A percentile compares a stretch with the other conserved stretches of the same genome.
Evolutionary conservation across 179 eudicot species (phyloP).

Genomic region (Beta lomatogona): DNA sequence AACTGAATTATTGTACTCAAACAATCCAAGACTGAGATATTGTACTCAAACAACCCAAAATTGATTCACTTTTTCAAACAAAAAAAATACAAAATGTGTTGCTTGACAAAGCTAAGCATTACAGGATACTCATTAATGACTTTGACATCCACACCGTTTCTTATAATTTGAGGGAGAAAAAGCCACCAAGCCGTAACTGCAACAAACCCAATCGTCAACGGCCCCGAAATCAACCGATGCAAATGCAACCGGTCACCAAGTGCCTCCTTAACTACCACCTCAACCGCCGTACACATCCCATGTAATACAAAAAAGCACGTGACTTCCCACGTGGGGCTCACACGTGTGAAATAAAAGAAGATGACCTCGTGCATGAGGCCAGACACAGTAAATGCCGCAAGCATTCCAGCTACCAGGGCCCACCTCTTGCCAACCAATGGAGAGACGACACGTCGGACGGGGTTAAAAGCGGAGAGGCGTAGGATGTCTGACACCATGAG

Average conservation of each 20-base stretch:
- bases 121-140: slow-evolving; percentile 41
- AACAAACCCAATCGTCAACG: slow-evolving; percentile 49
- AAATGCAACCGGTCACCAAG: slow-evolving; percentile 26
- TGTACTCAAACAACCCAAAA: background rate
- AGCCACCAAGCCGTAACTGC: slow-evolving; percentile 53
- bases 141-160: slow-evolving; percentile 44
- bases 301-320: slow-evolving; percentile 64
- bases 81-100: slow-evolving; percentile 3
- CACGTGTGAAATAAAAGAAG: slow-evolving; percentile 43
- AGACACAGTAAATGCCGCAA: slow-evolving; percentile 53
- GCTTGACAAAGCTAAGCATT: slow-evolving; percentile 31
- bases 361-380: slow-evolving; percentile 71
- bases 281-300: slow-evolving; percentile 46
- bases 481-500: slow-evolving; percentile 54
- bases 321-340: slow-evolving; percentile 55
- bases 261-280: slow-evolving; percentile 44
- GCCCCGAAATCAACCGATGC: slow-evolving; percentile 33
- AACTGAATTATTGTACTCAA: too few species aligned
- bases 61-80: background rate
- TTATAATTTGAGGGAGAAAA: slow-evolving; percentile 58
- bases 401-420: slow-evolving; percentile 26
- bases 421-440: slow-evolving; percentile 32
- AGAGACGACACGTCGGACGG: slow-evolving; percentile 31
- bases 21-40: background rate
- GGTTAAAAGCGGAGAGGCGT: slow-evolving; percentile 47